These are phyloP conservation scores for Xylaria acuta DNA, from an alignment of 495 filamentous ascomycete species.

Conservation along the genomic window DNA sequence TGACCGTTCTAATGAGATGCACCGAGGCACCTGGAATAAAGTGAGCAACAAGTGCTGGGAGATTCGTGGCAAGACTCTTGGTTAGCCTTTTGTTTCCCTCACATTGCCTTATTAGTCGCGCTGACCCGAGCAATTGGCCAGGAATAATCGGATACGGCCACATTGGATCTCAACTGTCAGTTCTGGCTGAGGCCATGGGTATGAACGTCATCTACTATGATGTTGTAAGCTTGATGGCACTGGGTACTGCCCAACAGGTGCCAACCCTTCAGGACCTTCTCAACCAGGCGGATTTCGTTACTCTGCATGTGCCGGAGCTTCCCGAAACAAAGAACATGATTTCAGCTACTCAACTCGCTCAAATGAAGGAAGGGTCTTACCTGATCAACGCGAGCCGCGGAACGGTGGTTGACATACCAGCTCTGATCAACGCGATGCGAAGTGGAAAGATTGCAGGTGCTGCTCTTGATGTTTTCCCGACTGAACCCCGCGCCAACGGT, in stretches of 20 bases:
- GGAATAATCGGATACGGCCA: conserved; percentile 97
- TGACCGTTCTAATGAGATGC: conserved; percentile 94
- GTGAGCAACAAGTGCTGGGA: conserved; percentile 97
- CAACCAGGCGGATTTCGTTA: conserved; percentile 84
- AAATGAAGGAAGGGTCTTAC: conserved; percentile 93
- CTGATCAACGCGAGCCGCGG: conserved; percentile 96
- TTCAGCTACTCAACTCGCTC: conserved; percentile 71
- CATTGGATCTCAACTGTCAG: conserved; percentile 95
- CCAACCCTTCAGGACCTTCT: conserved; percentile 77
- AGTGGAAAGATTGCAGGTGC: conserved; percentile 90
- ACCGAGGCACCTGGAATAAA: conserved; percentile 96
- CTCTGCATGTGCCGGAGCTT: conserved; percentile 91
- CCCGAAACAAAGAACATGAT: conserved; percentile 94
- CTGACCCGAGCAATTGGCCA: conserved; percentile 37
- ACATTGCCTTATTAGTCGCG: conserved; percentile 17
- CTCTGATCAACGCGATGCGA: conserved; percentile 86
- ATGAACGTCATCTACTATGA: conserved; percentile 98
- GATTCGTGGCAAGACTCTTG: conserved; percentile 95
- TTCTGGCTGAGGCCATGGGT: conserved; percentile 95
- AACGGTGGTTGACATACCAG: conserved; percentile 92
- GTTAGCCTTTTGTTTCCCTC: conserved; percentile 47
- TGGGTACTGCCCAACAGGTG: conserved; percentile 87
- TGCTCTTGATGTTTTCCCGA: conserved; percentile 94
- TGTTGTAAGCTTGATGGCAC: conserved; percentile 86
- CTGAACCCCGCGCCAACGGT: conserved; percentile 91